Conservation (phyloP, 2,329 filamentous ascomycete species). For the Peltaster fructicola region DNA sequence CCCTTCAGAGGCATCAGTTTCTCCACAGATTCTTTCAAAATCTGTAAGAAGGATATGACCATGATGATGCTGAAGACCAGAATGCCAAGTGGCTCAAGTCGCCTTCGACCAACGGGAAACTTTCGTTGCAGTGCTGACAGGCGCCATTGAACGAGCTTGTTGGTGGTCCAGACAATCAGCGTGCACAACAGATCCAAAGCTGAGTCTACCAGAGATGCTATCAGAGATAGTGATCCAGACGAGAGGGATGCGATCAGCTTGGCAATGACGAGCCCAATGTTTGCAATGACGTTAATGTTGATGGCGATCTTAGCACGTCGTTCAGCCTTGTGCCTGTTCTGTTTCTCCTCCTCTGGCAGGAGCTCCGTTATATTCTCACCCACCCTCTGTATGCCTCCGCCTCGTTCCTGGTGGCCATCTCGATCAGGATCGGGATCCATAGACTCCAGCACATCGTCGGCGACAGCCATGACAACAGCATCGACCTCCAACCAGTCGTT, state of each 20-base stretch:
- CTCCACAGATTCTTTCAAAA: constrained; percentile 41
- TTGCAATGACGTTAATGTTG: constrained; percentile 43
- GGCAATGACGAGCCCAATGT: constrained; percentile 37
- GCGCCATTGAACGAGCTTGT: constrained; percentile 40
- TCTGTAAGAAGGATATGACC: constrained; percentile 44
- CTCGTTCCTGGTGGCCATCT: constrained; percentile 37
- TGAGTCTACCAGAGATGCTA: constrained; percentile 44
- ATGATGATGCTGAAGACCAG: constrained; percentile 46
- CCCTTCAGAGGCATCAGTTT: constrained; percentile 36
- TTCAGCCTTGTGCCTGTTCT: constrained; percentile 28
- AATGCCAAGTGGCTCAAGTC: constrained; percentile 44
- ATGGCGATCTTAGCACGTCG: constrained; percentile 38
- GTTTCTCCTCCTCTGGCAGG: constrained; percentile 36
- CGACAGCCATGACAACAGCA: constrained; percentile 36
- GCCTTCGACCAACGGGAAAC: constrained; percentile 39
- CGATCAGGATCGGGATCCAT: constrained; percentile 41
- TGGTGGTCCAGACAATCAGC: constrained; percentile 43
- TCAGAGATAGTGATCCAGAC: constrained; percentile 41
- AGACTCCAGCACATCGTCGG: constrained; percentile 42
- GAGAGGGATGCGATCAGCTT: constrained; percentile 38
- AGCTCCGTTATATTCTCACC: constrained; percentile 36
- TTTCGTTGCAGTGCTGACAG: constrained; percentile 31
- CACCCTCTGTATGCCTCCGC: constrained; percentile 31
- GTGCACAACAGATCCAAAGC: constrained; percentile 44
- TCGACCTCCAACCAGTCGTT: constrained; percentile 44